phyloP scores from a whole-genome alignment of 2,329 filamentous ascomycete species.

The Apiospora rasikravindrae region DNA sequence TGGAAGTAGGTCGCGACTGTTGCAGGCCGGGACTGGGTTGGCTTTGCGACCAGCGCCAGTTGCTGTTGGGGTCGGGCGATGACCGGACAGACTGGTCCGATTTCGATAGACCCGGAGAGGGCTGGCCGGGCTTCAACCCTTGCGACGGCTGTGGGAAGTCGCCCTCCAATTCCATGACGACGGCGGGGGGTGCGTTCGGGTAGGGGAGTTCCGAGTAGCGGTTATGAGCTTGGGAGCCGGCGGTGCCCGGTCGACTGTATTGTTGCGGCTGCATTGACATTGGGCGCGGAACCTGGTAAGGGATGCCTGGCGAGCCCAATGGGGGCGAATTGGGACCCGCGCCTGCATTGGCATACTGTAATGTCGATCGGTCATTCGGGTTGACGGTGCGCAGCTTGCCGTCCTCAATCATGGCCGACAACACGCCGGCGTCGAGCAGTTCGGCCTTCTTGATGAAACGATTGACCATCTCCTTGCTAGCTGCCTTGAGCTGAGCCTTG shows the following conservation, averaged over 20 bases:
- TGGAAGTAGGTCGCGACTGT: slow-evolving; percentile 43
- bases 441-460: slow-evolving; percentile 75
- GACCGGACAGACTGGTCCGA: slow-evolving; percentile 32
- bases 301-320: slow-evolving; percentile 37
- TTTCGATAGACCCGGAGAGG: slow-evolving; percentile 36
- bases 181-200: slow-evolving; percentile 48
- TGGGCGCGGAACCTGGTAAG: slow-evolving; percentile 48
- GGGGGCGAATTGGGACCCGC: slow-evolving; percentile 33
- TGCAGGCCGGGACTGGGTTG: slow-evolving; percentile 38
- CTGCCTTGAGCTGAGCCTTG: slow-evolving; percentile 69
- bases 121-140: slow-evolving; percentile 35
- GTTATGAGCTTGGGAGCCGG: slow-evolving; percentile 34
- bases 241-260: slow-evolving; percentile 39
- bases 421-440: slow-evolving; percentile 67
- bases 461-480: slow-evolving; percentile 70
- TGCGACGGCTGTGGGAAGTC: slow-evolving; percentile 48
- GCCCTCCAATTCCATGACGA: slow-evolving; percentile 49
- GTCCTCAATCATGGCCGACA: slow-evolving; percentile 71
- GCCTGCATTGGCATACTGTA: slow-evolving; percentile 30
- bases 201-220: slow-evolving; percentile 31
- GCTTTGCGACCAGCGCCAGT: slow-evolving; percentile 50
- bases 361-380: slow-evolving; percentile 42
- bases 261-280: slow-evolving; percentile 31
- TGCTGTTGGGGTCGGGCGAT: slow-evolving; percentile 36
- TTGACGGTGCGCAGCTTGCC: slow-evolving; percentile 66